A percentile compares a stretch with the other conserved stretches of the same genome.
Evolutionary conservation across 345 rosid species (phyloP).

Genomic region (Citrus australasica): DNA sequence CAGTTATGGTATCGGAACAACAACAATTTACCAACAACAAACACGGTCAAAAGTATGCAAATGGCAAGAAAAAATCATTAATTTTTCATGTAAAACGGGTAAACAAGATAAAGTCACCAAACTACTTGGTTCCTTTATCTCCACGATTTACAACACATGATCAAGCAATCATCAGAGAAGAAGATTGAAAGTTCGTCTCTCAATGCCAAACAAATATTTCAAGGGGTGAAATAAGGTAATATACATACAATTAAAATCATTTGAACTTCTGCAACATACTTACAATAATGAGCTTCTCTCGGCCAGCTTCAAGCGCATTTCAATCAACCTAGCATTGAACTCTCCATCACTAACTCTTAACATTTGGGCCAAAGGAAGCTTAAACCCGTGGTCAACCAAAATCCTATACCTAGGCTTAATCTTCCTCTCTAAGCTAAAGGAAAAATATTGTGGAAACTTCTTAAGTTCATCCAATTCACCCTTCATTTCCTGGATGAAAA

Average conservation of each 20-base stretch:
- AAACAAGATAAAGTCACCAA: neutral
- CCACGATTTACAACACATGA: neutral
- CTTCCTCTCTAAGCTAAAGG: constrained; percentile 84
- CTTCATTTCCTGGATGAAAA: constrained; percentile 56
- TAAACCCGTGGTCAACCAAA: constrained; percentile 52
- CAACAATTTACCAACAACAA: neutral
- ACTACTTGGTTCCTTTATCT: neutral
- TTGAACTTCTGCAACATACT: constrained; percentile 1
- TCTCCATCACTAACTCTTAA: constrained; percentile 81
- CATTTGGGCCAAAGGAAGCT: constrained; percentile 65
- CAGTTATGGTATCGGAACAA: neutral
- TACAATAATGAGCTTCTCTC: constrained; percentile 17
- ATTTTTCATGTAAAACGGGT: neutral
- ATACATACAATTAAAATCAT: neutral
- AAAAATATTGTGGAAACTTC: constrained; percentile 84
- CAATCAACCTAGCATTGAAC: constrained; percentile 51
- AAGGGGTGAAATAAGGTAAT: neutral
- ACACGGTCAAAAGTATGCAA: no score
- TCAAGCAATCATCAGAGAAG: neutral
- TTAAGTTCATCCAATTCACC: constrained; percentile 59
- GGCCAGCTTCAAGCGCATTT: constrained; percentile 42
- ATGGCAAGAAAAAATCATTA: neutral
- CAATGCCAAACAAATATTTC: neutral
- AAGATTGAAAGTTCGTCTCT: neutral
- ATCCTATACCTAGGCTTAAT: constrained; percentile 72